These are phyloP conservation scores for Trichosporon ovoides DNA, from an alignment of 1,284 basidiomycete genomes.

Conservation along the genomic window DNA sequence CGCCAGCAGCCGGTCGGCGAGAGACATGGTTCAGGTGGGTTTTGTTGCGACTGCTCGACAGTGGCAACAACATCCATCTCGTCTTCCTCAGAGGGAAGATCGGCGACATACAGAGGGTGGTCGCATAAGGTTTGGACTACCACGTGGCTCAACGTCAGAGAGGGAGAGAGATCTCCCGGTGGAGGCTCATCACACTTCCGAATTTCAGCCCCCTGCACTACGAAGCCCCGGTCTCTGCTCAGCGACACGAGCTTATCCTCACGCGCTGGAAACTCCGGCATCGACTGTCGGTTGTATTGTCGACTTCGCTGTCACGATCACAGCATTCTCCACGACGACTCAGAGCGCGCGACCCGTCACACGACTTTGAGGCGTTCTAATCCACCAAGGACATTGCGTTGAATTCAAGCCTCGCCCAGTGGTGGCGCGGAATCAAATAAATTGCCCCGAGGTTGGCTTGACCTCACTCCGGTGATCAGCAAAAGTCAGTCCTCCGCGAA, in stretches of 20 bases:
- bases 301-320: no score
- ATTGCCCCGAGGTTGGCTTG: neutral
- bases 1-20: constrained; percentile 49
- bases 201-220: neutral
- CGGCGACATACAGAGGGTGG: neutral
- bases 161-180: neutral
- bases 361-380: no score
- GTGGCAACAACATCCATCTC: constrained; percentile 8
- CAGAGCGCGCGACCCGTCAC: neutral
- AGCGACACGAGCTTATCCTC: neutral
- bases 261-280: neutral
- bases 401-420: no score
- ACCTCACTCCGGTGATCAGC: neutral
- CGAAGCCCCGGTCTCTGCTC: neutral
- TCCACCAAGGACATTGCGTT: neutral
- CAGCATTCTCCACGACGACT: no score
- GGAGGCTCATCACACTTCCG: neutral
- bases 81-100: no score
- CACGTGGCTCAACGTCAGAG: neutral
- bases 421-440: neutral
- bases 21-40: constrained; percentile 37
- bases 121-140: neutral
- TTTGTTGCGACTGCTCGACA: constrained; percentile 1
- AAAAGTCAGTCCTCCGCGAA: constrained; percentile 9
- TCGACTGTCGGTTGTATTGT: neutral